Percentiles rank a stretch among this genome's conserved stretches.
phyloP scores from a whole-genome alignment of 2,329 filamentous ascomycete genomes.

The Sporothrix curviconia region DNA sequence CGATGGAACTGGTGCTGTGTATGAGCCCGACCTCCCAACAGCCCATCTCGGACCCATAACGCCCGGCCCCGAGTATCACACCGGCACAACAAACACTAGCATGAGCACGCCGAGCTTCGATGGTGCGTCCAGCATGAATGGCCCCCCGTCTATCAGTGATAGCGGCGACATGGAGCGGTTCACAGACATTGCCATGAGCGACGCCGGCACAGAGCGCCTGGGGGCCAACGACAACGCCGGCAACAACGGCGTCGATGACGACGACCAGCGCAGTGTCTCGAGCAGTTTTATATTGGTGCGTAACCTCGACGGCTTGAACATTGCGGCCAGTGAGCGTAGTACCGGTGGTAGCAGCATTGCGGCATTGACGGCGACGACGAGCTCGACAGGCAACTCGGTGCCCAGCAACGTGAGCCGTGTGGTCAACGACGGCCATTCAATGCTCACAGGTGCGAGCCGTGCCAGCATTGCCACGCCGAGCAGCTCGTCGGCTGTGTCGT shows the following conservation, averaged over 20 bases:
- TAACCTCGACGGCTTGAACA: neutral
- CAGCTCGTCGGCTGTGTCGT: neutral
- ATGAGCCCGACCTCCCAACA: constrained; percentile 35
- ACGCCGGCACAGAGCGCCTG: neutral
- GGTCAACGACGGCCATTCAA: constrained; percentile 9
- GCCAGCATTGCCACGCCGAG: neutral
- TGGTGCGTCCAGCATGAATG: constrained; percentile 6
- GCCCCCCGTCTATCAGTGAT: neutral
- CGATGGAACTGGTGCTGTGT: constrained; percentile 46
- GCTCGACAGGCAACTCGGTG: neutral
- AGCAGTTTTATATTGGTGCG: constrained; percentile 8
- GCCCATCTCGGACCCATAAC: constrained; percentile 39
- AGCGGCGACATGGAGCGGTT: neutral
- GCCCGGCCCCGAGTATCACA: constrained; percentile 42
- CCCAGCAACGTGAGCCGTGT: constrained; percentile 4
- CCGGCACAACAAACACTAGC: constrained; percentile 32
- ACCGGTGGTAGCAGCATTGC: neutral
- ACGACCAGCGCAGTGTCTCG: neutral
- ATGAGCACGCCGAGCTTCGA: constrained; percentile 23
- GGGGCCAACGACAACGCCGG: too few relatives aligned
- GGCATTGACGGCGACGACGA: neutral
- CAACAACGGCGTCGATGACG: neutral
- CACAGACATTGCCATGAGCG: neutral
- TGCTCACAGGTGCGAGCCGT: neutral
- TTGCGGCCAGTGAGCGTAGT: neutral